Conservation (phyloP, 768 basidiomycete genomes). For the Ramaria rubella region DNA sequence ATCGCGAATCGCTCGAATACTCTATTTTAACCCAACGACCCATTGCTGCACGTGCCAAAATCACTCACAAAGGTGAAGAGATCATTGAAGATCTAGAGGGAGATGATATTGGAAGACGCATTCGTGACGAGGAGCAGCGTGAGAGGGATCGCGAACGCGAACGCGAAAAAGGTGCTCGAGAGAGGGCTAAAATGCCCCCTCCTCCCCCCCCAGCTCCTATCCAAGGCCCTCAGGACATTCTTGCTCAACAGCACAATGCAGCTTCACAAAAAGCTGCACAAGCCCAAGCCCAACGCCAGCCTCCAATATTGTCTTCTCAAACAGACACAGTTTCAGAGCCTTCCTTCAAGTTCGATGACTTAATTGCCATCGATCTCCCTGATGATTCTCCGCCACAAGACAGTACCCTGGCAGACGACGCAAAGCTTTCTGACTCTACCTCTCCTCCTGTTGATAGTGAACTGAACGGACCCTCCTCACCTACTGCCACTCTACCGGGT, state of each 20-base stretch:
- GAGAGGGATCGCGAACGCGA: conserved; percentile 46
- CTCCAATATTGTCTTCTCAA: conserved; percentile 27
- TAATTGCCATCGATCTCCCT: conserved; percentile 10
- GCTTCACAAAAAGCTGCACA: conserved; percentile 9
- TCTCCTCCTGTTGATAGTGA: background rate
- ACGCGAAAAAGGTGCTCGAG: conserved; percentile 40
- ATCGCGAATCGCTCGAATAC: conserved; percentile 77
- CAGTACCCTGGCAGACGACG: background rate
- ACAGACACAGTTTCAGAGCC: conserved; percentile 6
- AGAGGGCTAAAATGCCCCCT: conserved; percentile 32
- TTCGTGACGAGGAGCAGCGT: conserved; percentile 34
- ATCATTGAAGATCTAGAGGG: conserved; percentile 72
- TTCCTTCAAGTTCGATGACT: conserved; percentile 9
- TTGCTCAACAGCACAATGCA: conserved; percentile 9
- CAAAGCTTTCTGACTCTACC: background rate
- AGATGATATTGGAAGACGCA: conserved; percentile 27
- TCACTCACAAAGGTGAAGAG: conserved; percentile 90
- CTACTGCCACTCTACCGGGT: conserved; percentile 15
- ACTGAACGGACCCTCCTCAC: background rate
- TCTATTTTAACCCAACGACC: conserved; percentile 70
- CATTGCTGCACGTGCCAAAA: conserved; percentile 62
- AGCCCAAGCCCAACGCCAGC: conserved; percentile 4
- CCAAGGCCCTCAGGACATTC: conserved; percentile 8
- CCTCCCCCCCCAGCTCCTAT: conserved; percentile 16
- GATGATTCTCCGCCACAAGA: conserved; percentile 8